Percentiles rank a stretch among this genome's conserved stretches.
These are phyloP conservation scores for Hordeum vulgare DNA, from an alignment of 176 grass and related monocot species.

Conservation along the genomic window MorexV3_pseudomolecules_assembly NC_058523.1:202081879-202082378, in stretches of 20 bases:
- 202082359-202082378: background rate
- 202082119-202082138: background rate
- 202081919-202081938: constrained; percentile 17
- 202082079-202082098: too few species aligned
- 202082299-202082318: background rate
- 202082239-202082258: too few species aligned
- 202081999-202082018: background rate
- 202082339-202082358: constrained; percentile 6
- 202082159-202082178: background rate
- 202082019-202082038: background rate
- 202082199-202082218: too few species aligned
- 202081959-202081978: constrained; percentile 12
- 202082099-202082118: too few species aligned
- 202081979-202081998: constrained; percentile 10
- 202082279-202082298: too few species aligned
- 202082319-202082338: background rate
- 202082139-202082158: background rate
- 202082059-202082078: constrained; percentile 11
- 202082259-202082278: too few species aligned
- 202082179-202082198: too few species aligned
- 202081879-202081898: background rate
- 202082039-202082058: constrained; percentile 7
- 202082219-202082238: too few species aligned
- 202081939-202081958: background rate
- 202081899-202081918: constrained; percentile 4